These are phyloP conservation scores for Paramecium biaurelia DNA, from an alignment of 73 alveolate species.

Conservation along the genomic window DNA sequence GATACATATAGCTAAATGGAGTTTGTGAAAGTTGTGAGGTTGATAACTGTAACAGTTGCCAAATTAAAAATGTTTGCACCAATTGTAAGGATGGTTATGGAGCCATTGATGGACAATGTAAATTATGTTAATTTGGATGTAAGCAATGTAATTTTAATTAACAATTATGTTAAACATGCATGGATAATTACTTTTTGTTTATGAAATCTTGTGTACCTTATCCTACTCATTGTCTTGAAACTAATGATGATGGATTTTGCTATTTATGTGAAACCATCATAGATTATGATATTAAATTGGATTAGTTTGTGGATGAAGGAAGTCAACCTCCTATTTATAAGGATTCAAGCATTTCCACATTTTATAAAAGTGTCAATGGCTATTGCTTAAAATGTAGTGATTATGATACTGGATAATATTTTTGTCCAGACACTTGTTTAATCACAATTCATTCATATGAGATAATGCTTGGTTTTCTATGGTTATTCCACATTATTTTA, in stretches of 20 bases:
- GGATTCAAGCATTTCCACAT: not conserved
- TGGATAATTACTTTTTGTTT: not conserved
- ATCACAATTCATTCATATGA: not conserved
- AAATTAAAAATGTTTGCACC: not conserved
- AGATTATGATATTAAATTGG: not conserved
- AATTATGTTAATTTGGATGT: not conserved
- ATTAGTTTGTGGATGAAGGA: slow-evolving; percentile 16
- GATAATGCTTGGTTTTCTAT: not conserved
- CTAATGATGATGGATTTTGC: slow-evolving; percentile 35
- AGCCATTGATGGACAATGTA: not conserved
- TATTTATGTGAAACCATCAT: slow-evolving; percentile 7
- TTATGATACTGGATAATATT: not conserved
- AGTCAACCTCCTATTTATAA: not conserved
- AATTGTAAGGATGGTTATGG: slow-evolving; percentile 4
- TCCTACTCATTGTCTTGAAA: not conserved
- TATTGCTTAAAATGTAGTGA: slow-evolving; percentile 40
- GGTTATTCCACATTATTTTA: not conserved
- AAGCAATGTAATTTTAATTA: not conserved
- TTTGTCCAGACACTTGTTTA: slow-evolving; percentile 18
- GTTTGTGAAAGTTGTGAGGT: not conserved
- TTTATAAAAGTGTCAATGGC: slow-evolving; percentile 32
- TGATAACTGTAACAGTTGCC: not conserved
- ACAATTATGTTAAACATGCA: not conserved
- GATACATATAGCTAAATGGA: not conserved
- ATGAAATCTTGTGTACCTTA: slow-evolving; percentile 24